Evolutionary conservation across 2,329 filamentous ascomycete species (phyloP), one percentile per base, ranked within the genome.

Genomic region (Cadophora luteo-olivacea): DNA sequence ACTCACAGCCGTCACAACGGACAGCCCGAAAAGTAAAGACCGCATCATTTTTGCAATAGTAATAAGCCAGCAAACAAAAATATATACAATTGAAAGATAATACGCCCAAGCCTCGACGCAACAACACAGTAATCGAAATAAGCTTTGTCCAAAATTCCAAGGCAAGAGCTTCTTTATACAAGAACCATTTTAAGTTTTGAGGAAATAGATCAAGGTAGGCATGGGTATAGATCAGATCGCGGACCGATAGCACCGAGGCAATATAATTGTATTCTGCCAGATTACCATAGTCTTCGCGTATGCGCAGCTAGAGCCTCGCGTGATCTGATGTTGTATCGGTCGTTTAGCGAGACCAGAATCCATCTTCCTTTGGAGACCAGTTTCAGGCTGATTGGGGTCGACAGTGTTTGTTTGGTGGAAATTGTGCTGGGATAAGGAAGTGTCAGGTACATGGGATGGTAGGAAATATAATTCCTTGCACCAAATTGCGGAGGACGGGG

Each of bases 261-360:
- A 71, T 65, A 60, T 69, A 68, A 61, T 25, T 61, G 66, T 60
- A 72, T 72, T 71, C 65, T 71, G 61, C 66, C 67, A 72, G 55
- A 71, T 71, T 68, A 41, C 22, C 22, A 9, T n/a, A 32, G 19
- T 29, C 4, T 62, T 41, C 51, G 51, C 58, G 24, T 63, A 51
- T 63, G 61, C 49, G 48, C 65, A 65, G 36, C 36, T 57, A 41
- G 29, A 66, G 60, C 49, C 22, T 32, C 54, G 33, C 38, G 61
- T 57, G 16, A 49, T 48, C 11, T 32, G 25, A 19, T 22, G 36
- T 32, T 58, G 32, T 58, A 58, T 36, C 29, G 3, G 29, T 38
- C 7, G 29, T 22, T 58, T 38, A 58, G 54, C 38, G 14, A 69
- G 33, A 29, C 9, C 38, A 16, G 16, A 14, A 41, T 16, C 12